Evolutionary conservation across 192 early-diverging fungal genomes (phyloP).

Genomic region (Podila verticillata): DNA sequence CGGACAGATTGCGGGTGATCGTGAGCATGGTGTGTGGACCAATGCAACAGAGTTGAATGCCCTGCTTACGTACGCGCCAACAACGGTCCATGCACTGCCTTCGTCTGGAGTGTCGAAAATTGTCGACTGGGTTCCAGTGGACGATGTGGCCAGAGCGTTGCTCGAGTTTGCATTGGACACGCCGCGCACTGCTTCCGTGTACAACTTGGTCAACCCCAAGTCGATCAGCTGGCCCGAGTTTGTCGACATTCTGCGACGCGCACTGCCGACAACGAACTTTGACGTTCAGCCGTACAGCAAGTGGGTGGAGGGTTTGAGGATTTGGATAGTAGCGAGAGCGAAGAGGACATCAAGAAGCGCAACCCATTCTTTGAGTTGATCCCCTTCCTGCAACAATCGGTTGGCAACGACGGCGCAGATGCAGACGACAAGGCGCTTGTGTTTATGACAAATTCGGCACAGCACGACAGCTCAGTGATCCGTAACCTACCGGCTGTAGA

Average conservation of each 20-base stretch:
- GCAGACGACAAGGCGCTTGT: constrained; percentile 3
- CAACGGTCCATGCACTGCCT: too few species aligned
- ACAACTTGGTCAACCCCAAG: constrained; percentile 10
- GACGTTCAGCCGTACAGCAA: constrained; percentile 5
- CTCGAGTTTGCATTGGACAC: too few species aligned
- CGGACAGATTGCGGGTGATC: constrained; percentile 47
- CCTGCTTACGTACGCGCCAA: too few species aligned
- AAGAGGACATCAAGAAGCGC: constrained; percentile 12
- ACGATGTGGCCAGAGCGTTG: too few species aligned
- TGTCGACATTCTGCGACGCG: constrained; percentile 5
- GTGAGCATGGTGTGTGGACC: constrained; percentile 44
- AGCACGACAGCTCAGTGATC: constrained; percentile 9
- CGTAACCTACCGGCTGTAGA: constrained; percentile 4
- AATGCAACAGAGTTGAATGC: too few species aligned
- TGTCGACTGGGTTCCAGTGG: too few species aligned
- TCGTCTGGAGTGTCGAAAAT: too few species aligned
- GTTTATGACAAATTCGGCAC: constrained; percentile 6
- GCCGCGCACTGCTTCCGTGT: neutral
- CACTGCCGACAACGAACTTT: constrained; percentile 4
- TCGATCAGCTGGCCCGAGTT: constrained; percentile 11
- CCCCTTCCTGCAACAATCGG: neutral
- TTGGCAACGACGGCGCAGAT: neutral
- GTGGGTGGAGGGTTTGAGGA: constrained; percentile 11
- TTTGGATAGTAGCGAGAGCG: constrained; percentile 4
- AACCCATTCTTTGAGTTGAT: constrained; percentile 12